Evolutionary conservation across 139 green algal species (phyloP), one percentile per base, ranked within the genome.

Genomic region (Tetraselmis striata): DNA sequence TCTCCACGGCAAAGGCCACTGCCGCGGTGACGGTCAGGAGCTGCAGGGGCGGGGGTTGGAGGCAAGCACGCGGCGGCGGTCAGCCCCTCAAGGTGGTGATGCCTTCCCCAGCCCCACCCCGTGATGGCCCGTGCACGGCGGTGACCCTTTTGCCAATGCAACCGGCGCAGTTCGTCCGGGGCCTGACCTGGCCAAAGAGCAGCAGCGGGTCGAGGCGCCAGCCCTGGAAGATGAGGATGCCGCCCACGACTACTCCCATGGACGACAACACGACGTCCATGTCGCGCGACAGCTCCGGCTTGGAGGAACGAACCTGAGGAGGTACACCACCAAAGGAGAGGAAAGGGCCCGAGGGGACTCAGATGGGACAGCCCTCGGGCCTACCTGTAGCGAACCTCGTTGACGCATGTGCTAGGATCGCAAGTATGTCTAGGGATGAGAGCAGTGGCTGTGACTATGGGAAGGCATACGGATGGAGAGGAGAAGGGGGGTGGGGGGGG

Each of bases 191-290:
- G 83, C 88, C 92, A 2, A 94, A 85, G 77, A 94, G 83, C 81
- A 94, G 83, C 67, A 94, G 83, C 0, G 90, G 90, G 85, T 94
- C 90, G 74, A 94, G 79, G 80, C 90, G 84, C 90, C 90, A 94
- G 59, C 90, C 90, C 82, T 94, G 90, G 80, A 94, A 94, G 45
- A 94, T 90, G n/a, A 94, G 86, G n/a, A 88, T 91, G 82, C 83
- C 87, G 78, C 90, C 90, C 26, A 92, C 88, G 27, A 94, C 91
- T 45, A 80, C 87, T 18, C 92, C 86, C 89, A 93, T 90, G 25
- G 90, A 89, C 29, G 90, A 89, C 23, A 94, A 85, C 5, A 94
- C 86, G 67, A 94, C 91, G 84, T 94, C 90, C 23, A 85, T 87
- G 75, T 94, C 90, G 1, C 89, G 83, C 0, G 88, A 92, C 23